These are phyloP conservation scores for Oldenlandia corymbosa DNA, from an alignment of 257 asterid species.

Conservation along the genomic window DNA sequence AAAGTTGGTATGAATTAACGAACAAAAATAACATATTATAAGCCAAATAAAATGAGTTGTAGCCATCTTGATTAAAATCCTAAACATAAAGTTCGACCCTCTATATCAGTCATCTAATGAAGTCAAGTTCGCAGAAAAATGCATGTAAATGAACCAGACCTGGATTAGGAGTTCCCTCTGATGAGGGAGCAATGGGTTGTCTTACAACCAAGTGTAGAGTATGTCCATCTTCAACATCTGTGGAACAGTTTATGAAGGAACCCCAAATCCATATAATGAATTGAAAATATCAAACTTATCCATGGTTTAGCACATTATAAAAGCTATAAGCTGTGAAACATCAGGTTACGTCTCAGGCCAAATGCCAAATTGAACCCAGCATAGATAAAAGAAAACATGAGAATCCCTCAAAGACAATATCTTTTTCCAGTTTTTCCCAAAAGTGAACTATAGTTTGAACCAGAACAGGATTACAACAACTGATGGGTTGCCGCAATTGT, in stretches of 20 bases:
- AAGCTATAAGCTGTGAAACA: neutral
- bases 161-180: constrained; percentile 48
- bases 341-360: no score
- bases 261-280: constrained; percentile 9
- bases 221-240: constrained; percentile 98
- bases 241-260: constrained; percentile 47
- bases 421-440: no score
- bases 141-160: constrained; percentile 27
- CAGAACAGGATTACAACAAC: neutral
- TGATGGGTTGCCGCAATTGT: neutral
- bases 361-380: no score
- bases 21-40: no score
- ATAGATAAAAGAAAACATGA: no score
- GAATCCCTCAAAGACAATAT: no score
- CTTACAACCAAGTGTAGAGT: constrained; percentile 90
- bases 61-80: no score
- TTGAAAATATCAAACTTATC: neutral
- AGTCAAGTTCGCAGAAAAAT: neutral
- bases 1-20: no score
- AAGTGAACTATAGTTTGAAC: no score
- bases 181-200: constrained; percentile 54
- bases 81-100: no score
- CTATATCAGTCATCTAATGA: neutral
- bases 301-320: neutral
- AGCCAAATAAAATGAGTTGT: no score